A percentile compares a stretch with the other conserved stretches of the same genome.
Conservation (phyloP, 805 yeast species). For the Cyberlindnera mississippiensis region DNA sequence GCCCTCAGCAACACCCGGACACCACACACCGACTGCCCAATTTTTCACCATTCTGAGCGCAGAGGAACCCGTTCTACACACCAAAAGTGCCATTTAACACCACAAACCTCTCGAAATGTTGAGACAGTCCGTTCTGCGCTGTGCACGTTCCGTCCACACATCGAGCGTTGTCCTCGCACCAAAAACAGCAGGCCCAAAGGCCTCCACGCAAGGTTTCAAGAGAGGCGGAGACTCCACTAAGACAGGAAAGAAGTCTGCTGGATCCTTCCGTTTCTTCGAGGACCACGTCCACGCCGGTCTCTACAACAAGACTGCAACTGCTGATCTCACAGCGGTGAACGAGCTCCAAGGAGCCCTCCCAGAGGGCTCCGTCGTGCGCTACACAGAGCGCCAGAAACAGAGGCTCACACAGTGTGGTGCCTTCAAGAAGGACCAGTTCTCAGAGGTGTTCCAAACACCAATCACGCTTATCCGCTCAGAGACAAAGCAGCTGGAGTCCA, state of each 20-base stretch:
- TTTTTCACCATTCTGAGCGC: no score
- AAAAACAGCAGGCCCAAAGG: constrained; percentile 14
- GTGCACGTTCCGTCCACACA: constrained; percentile 5
- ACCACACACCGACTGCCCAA: no score
- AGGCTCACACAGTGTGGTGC: constrained; percentile 53
- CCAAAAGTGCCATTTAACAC: no score
- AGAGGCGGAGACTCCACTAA: constrained; percentile 10
- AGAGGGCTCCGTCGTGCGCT: constrained; percentile 36
- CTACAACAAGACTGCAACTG: constrained; percentile 20
- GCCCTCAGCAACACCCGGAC: no score
- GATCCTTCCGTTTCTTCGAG: constrained; percentile 19
- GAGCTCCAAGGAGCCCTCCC: constrained; percentile 15
- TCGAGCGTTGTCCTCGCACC: constrained; percentile 4
- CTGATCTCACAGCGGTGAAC: constrained; percentile 23
- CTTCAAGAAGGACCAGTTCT: constrained; percentile 63
- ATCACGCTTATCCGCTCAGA: constrained; percentile 52
- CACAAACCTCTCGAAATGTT: constrained; percentile 7
- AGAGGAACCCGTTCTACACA: background rate
- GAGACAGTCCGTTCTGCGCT: constrained; percentile 4
- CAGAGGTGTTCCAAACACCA: constrained; percentile 61
- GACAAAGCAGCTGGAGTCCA: constrained; percentile 37
- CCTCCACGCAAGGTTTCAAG: constrained; percentile 18
- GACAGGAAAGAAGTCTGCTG: constrained; percentile 18
- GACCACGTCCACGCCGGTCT: constrained; percentile 27
- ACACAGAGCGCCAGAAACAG: constrained; percentile 35